Evolutionary conservation across 805 yeast species (phyloP).

Genomic region (Cyberlindnera meyerae): DNA sequence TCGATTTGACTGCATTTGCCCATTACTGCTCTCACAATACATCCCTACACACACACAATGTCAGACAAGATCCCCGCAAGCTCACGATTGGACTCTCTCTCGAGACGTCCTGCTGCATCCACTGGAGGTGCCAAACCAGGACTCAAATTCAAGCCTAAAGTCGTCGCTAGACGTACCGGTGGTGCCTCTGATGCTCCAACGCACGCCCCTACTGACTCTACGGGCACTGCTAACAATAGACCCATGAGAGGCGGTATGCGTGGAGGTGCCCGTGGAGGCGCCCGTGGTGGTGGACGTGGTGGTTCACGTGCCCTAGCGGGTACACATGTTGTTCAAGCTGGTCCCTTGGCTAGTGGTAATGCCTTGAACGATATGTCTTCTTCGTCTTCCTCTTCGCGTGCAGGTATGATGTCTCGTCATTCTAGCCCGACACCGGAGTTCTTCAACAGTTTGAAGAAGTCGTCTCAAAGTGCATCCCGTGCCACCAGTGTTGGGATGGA

Average conservation of each 20-base stretch:
- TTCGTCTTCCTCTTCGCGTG: no score
- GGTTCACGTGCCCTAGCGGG: conserved; percentile 30
- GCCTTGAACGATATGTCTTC: conserved; percentile 21
- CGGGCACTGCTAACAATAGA: background rate
- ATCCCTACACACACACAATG: conserved; percentile 8
- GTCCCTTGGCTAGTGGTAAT: conserved; percentile 61
- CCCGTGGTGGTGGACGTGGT: conserved; percentile 20
- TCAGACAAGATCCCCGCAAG: conserved; percentile 22
- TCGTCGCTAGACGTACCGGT: conserved; percentile 78
- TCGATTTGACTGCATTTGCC: no score
- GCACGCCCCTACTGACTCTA: conserved; percentile 9
- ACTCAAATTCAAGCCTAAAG: conserved; percentile 80
- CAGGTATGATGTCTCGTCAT: conserved; percentile 19
- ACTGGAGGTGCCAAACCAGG: conserved; percentile 41
- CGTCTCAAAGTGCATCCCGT: conserved; percentile 14
- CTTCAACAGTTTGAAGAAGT: conserved; percentile 30
- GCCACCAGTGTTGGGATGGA: conserved; percentile 25
- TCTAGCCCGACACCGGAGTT: conserved; percentile 39
- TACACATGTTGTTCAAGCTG: conserved; percentile 65
- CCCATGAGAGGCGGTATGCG: conserved; percentile 4
- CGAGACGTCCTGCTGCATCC: conserved; percentile 27
- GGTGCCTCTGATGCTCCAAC: conserved; percentile 70
- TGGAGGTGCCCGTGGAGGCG: conserved; percentile 16
- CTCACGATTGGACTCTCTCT: conserved; percentile 34
- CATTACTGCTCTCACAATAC: background rate